Conservation (phyloP, 768 basidiomycete genomes). For the Leccinum subgranulosum region DNA sequence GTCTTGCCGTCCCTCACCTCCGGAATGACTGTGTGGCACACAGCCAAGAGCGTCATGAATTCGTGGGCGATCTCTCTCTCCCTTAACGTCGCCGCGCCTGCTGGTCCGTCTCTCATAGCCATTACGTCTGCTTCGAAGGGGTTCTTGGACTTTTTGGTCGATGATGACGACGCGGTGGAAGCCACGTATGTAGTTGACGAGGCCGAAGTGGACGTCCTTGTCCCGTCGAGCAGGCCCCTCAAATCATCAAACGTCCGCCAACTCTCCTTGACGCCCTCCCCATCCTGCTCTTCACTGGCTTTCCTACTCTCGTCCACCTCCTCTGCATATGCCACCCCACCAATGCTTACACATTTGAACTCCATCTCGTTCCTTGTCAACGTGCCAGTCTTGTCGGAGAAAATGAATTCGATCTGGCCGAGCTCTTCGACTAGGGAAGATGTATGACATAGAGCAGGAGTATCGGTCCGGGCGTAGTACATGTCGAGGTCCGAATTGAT, state of each 20-base stretch:
- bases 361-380: constrained; percentile 99
- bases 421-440: constrained; percentile 98
- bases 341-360: constrained; percentile 86
- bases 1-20: constrained; percentile 88
- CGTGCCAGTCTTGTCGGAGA: constrained; percentile 94
- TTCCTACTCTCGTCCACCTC: constrained; percentile 83
- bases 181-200: neutral
- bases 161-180: neutral
- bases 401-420: constrained; percentile 96
- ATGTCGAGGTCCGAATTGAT: constrained; percentile 99
- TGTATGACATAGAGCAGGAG: constrained; percentile 95
- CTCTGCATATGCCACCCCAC: constrained; percentile 86
- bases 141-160: constrained; percentile 34
- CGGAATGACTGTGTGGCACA: constrained; percentile 98
- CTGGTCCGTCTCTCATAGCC: neutral
- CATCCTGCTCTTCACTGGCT: constrained; percentile 47
- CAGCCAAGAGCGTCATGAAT: constrained; percentile 81
- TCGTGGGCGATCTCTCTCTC: constrained; percentile 60
- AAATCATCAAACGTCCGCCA: constrained; percentile 84
- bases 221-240: constrained; percentile 48
- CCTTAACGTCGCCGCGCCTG: constrained; percentile 2
- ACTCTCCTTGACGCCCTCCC: constrained; percentile 42
- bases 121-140: constrained; percentile 51
- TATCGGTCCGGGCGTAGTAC: constrained; percentile 95
- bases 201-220: neutral